Base-by-base conservation (phyloP, 176 grass and related monocot genomes). In the Oryza meridionalis region DNA sequence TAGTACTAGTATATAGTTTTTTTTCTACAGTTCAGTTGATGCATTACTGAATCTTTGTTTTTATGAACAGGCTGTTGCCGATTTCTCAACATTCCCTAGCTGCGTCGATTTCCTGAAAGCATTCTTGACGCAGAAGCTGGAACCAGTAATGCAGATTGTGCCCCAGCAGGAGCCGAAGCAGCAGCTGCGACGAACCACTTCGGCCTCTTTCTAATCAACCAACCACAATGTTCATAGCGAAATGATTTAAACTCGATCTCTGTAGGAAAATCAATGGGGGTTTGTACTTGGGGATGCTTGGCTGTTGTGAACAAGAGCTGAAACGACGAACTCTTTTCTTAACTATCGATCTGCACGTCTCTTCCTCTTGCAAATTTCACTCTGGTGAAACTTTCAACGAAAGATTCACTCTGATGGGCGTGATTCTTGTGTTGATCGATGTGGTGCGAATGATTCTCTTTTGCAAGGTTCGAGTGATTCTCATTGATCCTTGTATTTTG, bases 111-210 rank as follows among this genome's bases (percentile, higher is more conserved):
- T 59, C 11, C 24, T 67, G 25, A 5, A n/a, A 79, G 58, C 58
- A 62, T 62, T 29, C 24, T 37, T 77, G 72, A n/a, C 83, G 81
- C 90, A 97, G 94, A 81, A 85, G 79, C 43, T 87, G 58, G 50
- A 87, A 11, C 50, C 86, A 35, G 84, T 92, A 64, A 88, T 86
- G 42, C 92, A 87, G 25, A 69, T 73, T 63, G 67, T 92, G 65
- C 88, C 72, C 0, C 86, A 89, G 75, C 81, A 86, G 12, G 90
- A 94, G 76, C 90, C 84, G n/a, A 88, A 84, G 91, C 83, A 91
- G 49, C 88, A 85, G 55, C 85, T 94, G 47, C 84, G 92, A 49
- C 85, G 86, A 84, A 88, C 73, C 38, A 94, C 81, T 81, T 97
- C 94, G 1, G 90, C 87, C 44, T 58, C 22, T 38, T 84, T 97